Conservation (phyloP, 2,329 filamentous ascomycete species). For the Beauveria sp. region DNA sequence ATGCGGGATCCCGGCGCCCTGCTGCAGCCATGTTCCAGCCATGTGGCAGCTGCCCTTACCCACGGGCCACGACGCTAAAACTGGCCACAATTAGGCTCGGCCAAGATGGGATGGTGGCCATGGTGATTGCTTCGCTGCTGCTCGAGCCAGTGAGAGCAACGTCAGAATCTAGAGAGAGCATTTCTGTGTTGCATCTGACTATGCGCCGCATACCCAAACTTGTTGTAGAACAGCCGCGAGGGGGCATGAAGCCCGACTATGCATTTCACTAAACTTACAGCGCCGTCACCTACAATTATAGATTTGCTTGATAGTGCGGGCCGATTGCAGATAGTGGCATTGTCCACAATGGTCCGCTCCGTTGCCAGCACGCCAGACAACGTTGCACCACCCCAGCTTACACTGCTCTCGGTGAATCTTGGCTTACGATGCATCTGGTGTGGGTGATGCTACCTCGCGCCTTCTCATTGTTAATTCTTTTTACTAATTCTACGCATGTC, state of each 20-base stretch:
- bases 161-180: background rate
- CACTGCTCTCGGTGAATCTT: background rate
- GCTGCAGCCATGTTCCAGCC: background rate
- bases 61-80: background rate
- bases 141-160: background rate
- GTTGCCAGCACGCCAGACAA: background rate
- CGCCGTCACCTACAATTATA: background rate
- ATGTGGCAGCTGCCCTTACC: slow-evolving; percentile 5
- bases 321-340: background rate
- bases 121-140: background rate
- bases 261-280: background rate
- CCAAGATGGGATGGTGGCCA: background rate
- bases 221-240: too few relatives aligned
- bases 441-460: background rate
- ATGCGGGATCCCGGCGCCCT: background rate
- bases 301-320: background rate
- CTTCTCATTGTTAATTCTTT: background rate
- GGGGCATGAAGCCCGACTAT: background rate
- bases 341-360: background rate
- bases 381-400: background rate
- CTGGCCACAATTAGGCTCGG: background rate
- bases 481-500: background rate
- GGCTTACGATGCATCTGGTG: background rate
- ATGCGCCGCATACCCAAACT: too few relatives aligned
- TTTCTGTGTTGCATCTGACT: background rate